Evolutionary conservation across 1,284 basidiomycete species (phyloP), one percentile per base, ranked within the genome.

Genomic region (Papiliotrema flavescens): DNA sequence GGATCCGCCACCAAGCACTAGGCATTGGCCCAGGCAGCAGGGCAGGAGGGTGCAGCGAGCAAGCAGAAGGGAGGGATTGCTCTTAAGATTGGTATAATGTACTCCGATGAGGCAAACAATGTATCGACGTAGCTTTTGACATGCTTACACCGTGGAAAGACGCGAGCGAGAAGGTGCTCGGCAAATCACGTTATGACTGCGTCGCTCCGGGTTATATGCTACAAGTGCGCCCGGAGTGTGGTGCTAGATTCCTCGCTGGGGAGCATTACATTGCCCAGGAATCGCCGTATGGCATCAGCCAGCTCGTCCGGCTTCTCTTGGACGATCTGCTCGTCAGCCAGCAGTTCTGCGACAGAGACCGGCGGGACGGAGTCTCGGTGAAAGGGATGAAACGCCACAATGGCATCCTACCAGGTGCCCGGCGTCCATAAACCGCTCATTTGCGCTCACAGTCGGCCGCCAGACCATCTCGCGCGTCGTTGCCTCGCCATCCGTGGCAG

Each of bases 321-420:
- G 0, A 65, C 60, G 40, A 71, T 55, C 67, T 67, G 54, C 17
- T 19, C 11, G 34, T 39, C 28, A 51, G 49, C 37, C 3, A 19
- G n/a, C 7, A 13, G 44, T 15, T 28, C 28, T 11, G 28, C 17
- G 40, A 13, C 17, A 40, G 34, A 22, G 20, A n/a, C 5, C 5
- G 2, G 15, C 32, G 17, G 3, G 13, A 17, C 7, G n/a, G n/a
- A n/a, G n/a, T n/a, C n/a, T n/a, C n/a, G n/a, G n/a, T n/a, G n/a
- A n/a, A n/a, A n/a, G n/a, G n/a, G n/a, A n/a, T n/a, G n/a, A n/a
- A n/a, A n/a, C n/a, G n/a, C n/a, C n/a, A n/a, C n/a, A n/a, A n/a
- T n/a, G n/a, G n/a, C n/a, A n/a, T n/a, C n/a, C n/a, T 28, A 71
- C 67, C 45, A 71, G 52, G 59, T 74, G 72, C 15, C 72, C 66